phyloP scores from a whole-genome alignment of 768 basidiomycete species.

The Chalciporus sphaerocephalus region DNA sequence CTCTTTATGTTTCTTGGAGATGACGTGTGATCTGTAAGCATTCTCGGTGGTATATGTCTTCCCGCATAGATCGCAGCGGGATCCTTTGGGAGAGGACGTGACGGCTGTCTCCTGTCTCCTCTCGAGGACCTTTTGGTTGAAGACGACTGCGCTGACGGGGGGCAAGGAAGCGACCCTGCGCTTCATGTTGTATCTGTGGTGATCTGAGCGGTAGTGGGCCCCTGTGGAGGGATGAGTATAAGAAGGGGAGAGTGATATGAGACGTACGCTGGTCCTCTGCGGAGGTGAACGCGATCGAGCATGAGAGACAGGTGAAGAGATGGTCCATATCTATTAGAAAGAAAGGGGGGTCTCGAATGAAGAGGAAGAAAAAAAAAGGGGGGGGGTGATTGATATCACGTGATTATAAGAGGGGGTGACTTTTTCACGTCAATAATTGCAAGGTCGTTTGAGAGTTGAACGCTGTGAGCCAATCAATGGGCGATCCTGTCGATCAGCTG shows the following conservation, averaged over 20 bases:
- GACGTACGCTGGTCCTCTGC: conserved; percentile 78
- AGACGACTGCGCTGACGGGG: conserved; percentile 70
- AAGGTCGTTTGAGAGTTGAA: conserved; percentile 25
- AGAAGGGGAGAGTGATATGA: background rate
- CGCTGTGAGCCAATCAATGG: conserved; percentile 47
- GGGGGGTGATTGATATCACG: conserved; percentile 7
- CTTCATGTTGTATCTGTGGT: conserved; percentile 98
- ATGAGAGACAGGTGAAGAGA: conserved; percentile 85
- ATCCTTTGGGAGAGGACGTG: conserved; percentile 53
- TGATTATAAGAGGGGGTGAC: conserved; percentile 7
- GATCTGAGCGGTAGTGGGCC: conserved; percentile 86
- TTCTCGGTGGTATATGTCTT: conserved; percentile 89
- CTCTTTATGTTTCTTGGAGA: conserved; percentile 87
- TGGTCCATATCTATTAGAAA: background rate
- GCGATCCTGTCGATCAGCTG: conserved; percentile 58
- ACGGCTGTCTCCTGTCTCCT: conserved; percentile 72
- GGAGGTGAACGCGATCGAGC: conserved; percentile 78
- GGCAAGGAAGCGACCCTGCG: conserved; percentile 87
- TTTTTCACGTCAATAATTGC: conserved; percentile 10
- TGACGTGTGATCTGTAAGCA: conserved; percentile 81
- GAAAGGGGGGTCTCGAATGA: conserved; percentile 19
- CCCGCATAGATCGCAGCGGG: conserved; percentile 75
- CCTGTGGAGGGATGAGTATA: conserved; percentile 42
- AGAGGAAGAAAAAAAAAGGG: background rate
- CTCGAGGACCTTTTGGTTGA: conserved; percentile 87